Evolutionary conservation across 306 rosid species (phyloP), one percentile per base, ranked within the genome.

Genomic region (Gynostemma pentaphyllum): DNA sequence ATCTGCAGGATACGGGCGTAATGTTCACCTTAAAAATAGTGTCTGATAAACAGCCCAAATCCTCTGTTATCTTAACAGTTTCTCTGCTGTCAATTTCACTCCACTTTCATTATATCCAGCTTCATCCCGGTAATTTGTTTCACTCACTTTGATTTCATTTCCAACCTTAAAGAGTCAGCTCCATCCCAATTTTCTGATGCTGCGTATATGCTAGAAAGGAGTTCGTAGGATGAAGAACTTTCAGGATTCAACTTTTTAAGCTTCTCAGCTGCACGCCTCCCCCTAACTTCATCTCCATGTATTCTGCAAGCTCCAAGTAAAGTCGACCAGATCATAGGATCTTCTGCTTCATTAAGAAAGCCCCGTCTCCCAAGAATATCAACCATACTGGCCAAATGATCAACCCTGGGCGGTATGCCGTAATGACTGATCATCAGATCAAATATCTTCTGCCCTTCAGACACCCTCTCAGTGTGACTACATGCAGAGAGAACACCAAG

Each of bases 311-410:
- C 87, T 60, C 92, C 87, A 64, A 86, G 79, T 44, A 89, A 69
- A 34, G 86, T 70, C 37, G 91, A 82, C 97, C 89, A 89, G 64
- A 83, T 74, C 85, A 81, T 87, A 49, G 85, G 78, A 77, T 69
- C 68, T 18, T 80, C 95, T 18, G 87, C 95, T 78, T 89, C 95
- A 73, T 82, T 46, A 36, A 86, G 92, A 71, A 79, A 78, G 39
- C 97, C 97, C 85, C 89, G 79, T 37, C 97, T 71, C 40, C 95
- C 92, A 37, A 82, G 81, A 62, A 86, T 85, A 82, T 86, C 92
- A 49, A 86, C 84, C 87, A 84, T 76, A 74, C 92, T 82, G 28
- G 86, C 91, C 64, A 76, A 62, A 62, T 89, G 97, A 68, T 89
- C 89, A 19, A 41, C 72, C 71, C 85, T 71, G 29, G 91, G 91